These are phyloP conservation scores for Monosiga brevicollis DNA, from an alignment of 78 protist species.

Conservation along the genomic window DNA sequence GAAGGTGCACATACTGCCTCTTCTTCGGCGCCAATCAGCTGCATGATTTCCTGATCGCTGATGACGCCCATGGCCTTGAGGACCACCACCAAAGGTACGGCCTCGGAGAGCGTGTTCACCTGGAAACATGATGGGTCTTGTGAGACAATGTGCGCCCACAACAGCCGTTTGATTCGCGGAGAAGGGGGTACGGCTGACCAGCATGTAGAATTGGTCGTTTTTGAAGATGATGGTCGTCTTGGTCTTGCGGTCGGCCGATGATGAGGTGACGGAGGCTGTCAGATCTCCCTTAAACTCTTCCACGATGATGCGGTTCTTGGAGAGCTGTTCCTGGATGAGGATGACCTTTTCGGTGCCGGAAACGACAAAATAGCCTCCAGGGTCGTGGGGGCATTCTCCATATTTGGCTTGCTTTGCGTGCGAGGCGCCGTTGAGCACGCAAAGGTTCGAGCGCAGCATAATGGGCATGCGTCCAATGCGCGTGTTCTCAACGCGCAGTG, in stretches of 20 bases:
- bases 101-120: constrained; percentile 85
- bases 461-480: constrained; percentile 87
- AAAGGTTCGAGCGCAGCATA: constrained; percentile 90
- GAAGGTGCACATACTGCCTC: background rate
- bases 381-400: constrained; percentile 97
- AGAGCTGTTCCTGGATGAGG: constrained; percentile 95
- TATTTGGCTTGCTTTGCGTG: constrained; percentile 39
- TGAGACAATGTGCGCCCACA: too few relatives aligned
- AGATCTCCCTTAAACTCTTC: constrained; percentile 72
- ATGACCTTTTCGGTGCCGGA: constrained; percentile 96
- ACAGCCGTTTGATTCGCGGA: too few relatives aligned
- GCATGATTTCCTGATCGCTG: constrained; percentile 80
- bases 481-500: constrained; percentile 82
- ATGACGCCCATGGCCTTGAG: constrained; percentile 93
- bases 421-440: constrained; percentile 45
- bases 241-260: constrained; percentile 85
- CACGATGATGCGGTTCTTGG: constrained; percentile 90
- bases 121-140: too few relatives aligned
- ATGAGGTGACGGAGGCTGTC: constrained; percentile 52
- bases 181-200: too few relatives aligned
- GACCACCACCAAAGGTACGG: constrained; percentile 74
- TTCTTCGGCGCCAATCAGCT: constrained; percentile 66
- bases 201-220: constrained; percentile 54
- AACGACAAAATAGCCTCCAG: constrained; percentile 98
- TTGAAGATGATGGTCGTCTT: constrained; percentile 58